Evolutionary conservation across 345 rosid species (phyloP).

Genomic region (Camelina sativa): DNA sequence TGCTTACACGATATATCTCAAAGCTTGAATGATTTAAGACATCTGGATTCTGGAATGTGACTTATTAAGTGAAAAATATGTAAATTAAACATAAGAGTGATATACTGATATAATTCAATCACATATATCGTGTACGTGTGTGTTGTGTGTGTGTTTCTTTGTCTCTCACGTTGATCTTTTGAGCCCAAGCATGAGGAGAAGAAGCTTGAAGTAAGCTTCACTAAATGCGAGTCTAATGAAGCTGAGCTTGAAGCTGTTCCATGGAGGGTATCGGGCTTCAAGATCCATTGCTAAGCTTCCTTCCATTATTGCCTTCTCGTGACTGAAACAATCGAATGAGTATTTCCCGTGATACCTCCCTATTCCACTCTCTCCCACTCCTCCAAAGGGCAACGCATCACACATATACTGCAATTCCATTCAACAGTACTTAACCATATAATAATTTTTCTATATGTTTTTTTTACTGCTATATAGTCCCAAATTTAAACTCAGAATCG

Average conservation of each 20-base stretch:
- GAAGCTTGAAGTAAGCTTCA: conserved; percentile 59
- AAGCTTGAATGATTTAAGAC: conserved; percentile 19
- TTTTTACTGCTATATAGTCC: background rate
- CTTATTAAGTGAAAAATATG: conserved; percentile 21
- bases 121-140: background rate
- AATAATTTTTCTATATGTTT: background rate
- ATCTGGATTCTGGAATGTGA: background rate
- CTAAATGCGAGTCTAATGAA: conserved; percentile 63
- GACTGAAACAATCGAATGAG: conserved; percentile 91
- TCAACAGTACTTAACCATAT: conserved; percentile 2
- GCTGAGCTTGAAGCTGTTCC: conserved; percentile 72
- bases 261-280: conserved; percentile 85
- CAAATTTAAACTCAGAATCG: background rate
- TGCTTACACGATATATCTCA: conserved; percentile 2
- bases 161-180: conserved; percentile 32
- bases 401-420: conserved; percentile 59
- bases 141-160: background rate
- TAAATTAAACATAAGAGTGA: conserved; percentile 20
- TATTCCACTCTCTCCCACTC: conserved; percentile 80
- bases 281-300: conserved; percentile 67
- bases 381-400: conserved; percentile 84
- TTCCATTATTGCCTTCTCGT: conserved; percentile 78
- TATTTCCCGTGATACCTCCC: conserved; percentile 94
- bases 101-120: background rate
- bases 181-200: conserved; percentile 66